Conservation (phyloP, 768 basidiomycete genomes). For the Favolaschia claudopus region DNA sequence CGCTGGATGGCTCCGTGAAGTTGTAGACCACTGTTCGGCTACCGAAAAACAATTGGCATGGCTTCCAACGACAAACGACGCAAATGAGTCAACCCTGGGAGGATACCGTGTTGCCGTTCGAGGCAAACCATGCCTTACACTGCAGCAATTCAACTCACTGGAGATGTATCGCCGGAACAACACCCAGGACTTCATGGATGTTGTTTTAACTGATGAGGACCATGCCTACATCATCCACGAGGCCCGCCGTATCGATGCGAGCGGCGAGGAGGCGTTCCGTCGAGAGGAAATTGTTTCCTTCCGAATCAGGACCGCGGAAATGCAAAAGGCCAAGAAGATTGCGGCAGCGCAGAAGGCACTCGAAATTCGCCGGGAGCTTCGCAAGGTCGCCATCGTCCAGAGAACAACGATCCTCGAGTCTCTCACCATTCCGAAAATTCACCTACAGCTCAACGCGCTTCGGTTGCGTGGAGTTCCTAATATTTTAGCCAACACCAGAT, state of each 20-base stretch:
- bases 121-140: conserved; percentile 19
- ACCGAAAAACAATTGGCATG: conserved; percentile 32
- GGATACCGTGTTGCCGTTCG: conserved; percentile 27
- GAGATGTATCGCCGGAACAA: conserved; percentile 34
- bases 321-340: neutral
- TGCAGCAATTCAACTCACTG: conserved; percentile 33
- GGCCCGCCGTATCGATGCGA: conserved; percentile 1
- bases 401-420: neutral
- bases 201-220: neutral
- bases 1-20: no score
- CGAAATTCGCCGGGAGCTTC: neutral
- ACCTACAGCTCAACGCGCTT: neutral
- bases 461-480: neutral
- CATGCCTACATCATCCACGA: conserved; percentile 8
- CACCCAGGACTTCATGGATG: conserved; percentile 34
- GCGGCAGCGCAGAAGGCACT: neutral
- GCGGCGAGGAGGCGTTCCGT: neutral
- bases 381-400: neutral
- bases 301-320: neutral
- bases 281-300: neutral
- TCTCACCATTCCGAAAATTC: neutral
- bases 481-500: neutral
- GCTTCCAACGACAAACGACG: conserved; percentile 41
- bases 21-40: conserved; percentile 26
- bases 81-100: conserved; percentile 39